Evolutionary conservation across 345 rosid species (phyloP).

Genomic region (Citrus medica): DNA sequence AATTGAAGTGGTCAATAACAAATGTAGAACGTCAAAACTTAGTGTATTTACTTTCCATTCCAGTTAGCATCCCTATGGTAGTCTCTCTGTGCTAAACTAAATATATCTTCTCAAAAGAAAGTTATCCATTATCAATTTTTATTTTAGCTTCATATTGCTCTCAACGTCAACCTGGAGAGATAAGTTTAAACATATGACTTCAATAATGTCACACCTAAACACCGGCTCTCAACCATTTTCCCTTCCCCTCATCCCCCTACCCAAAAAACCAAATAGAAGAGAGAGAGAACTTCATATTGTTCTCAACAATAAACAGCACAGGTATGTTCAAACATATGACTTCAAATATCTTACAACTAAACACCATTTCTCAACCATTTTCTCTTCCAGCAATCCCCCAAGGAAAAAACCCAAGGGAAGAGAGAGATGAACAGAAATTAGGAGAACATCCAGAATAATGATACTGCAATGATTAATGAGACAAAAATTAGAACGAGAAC

Average conservation of each 20-base stretch:
- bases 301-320: background rate
- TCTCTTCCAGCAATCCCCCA: background rate
- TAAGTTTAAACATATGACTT: background rate
- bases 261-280: background rate
- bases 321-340: background rate
- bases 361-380: background rate
- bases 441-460: background rate
- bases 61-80: background rate
- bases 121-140: background rate
- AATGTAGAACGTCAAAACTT: background rate
- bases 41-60: background rate
- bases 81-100: background rate
- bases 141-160: background rate
- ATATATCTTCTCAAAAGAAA: background rate
- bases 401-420: background rate
- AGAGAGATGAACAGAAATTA: background rate
- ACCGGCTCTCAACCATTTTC: background rate
- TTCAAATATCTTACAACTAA: too few species aligned
- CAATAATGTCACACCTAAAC: background rate
- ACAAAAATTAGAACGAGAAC: background rate
- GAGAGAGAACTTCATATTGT: background rate
- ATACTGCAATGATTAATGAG: background rate
- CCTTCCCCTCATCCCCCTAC: background rate
- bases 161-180: background rate
- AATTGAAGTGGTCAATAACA: background rate